Conservation (phyloP, 768 basidiomycete species). For the Pisolithus marmoratus region DNA sequence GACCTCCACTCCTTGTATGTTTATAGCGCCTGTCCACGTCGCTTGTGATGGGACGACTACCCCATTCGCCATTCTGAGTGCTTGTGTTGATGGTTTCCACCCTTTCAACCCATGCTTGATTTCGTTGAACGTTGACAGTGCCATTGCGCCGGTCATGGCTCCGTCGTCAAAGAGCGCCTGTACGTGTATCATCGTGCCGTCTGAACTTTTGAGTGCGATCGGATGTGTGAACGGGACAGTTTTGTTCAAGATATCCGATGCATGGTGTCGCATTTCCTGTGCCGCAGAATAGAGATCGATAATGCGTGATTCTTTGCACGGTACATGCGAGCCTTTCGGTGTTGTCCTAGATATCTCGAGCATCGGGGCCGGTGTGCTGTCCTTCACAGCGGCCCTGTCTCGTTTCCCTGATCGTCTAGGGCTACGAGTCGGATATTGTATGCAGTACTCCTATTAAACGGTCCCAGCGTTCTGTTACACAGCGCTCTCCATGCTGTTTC, state of each 20-base stretch:
- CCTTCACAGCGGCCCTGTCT: background rate
- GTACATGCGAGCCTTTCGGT: background rate
- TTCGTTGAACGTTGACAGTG: background rate
- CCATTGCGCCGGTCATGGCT: background rate
- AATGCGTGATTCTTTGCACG: background rate
- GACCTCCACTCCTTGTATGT: background rate
- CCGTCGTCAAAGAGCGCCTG: background rate
- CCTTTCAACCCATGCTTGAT: background rate
- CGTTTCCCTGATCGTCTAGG: background rate
- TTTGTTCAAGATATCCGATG: background rate
- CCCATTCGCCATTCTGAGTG: constrained; percentile 32
- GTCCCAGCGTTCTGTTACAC: background rate
- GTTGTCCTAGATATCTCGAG: background rate
- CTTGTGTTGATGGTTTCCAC: background rate
- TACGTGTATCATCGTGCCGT: background rate
- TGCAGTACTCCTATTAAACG: background rate
- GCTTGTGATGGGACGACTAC: constrained; percentile 1
- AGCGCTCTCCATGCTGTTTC: background rate
- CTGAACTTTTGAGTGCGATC: background rate
- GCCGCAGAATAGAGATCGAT: background rate
- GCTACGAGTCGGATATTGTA: background rate
- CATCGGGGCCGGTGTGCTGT: too few relatives aligned
- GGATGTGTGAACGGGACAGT: background rate
- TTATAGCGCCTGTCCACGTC: constrained; percentile 1
- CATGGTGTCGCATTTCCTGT: background rate